These are phyloP conservation scores for Fraxinus pennsylvanica DNA, from an alignment of 257 asterid species.

Conservation along the genomic window DNA sequence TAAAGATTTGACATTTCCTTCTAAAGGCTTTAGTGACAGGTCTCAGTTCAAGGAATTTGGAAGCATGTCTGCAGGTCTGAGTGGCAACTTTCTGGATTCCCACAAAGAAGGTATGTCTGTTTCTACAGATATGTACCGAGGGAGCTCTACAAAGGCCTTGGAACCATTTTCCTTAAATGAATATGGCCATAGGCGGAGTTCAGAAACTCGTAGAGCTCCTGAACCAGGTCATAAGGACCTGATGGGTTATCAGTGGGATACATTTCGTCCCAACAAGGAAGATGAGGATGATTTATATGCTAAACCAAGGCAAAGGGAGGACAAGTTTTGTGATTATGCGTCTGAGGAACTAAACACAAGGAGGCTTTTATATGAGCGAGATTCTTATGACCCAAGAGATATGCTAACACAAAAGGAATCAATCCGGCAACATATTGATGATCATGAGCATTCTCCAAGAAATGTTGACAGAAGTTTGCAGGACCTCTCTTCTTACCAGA, in stretches of 20 bases:
- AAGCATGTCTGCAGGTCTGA: slow-evolving; percentile 19
- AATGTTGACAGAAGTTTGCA: slow-evolving; percentile 17
- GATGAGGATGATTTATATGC: slow-evolving; percentile 24
- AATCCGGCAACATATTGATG: not conserved
- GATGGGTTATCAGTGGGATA: slow-evolving; percentile 18
- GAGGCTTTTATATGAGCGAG: not conserved
- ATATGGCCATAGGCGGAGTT: slow-evolving; percentile 18
- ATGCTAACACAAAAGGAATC: slow-evolving; percentile 15
- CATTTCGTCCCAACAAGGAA: slow-evolving; percentile 2
- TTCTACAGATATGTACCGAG: slow-evolving; percentile 8
- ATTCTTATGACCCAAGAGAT: slow-evolving; percentile 18
- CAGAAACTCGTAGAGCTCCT: slow-evolving; percentile 15
- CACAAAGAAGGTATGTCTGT: slow-evolving; percentile 20
- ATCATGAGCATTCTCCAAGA: slow-evolving; percentile 19
- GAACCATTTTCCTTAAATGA: slow-evolving; percentile 1
- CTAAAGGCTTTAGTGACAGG: slow-evolving; percentile 17
- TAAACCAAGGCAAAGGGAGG: slow-evolving; percentile 5
- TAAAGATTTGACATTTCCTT: slow-evolving; percentile 1
- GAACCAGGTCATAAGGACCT: slow-evolving; percentile 16
- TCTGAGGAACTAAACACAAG: slow-evolving; percentile 19
- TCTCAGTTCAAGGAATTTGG: slow-evolving; percentile 24
- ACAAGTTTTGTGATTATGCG: slow-evolving; percentile 16
- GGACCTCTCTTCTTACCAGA: slow-evolving; percentile 17
- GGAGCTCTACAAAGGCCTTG: slow-evolving; percentile 4
- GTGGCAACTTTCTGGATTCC: slow-evolving; percentile 21